Evolutionary conservation across 768 basidiomycete genomes (phyloP).

Genomic region (Coprinopsis sp.): DNA sequence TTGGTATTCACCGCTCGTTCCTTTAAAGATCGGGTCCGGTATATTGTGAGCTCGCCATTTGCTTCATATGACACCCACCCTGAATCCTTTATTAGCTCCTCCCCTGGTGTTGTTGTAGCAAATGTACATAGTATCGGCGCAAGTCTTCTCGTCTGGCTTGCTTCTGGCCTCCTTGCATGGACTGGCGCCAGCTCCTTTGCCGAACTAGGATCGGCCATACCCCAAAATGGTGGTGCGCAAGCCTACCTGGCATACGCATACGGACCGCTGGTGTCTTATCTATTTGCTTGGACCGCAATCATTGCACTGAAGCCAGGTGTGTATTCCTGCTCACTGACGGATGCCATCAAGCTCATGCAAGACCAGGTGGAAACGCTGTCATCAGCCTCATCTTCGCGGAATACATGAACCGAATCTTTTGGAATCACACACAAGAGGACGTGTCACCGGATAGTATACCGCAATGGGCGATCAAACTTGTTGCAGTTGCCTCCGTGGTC

Average conservation of each 20-base stretch:
- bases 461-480: constrained; percentile 87
- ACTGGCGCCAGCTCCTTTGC: constrained; percentile 94
- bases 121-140: constrained; percentile 89
- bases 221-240: constrained; percentile 67
- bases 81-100: constrained; percentile 50
- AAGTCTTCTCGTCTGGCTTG: constrained; percentile 80
- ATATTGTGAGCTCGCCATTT: constrained; percentile 63
- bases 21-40: constrained; percentile 75
- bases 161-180: constrained; percentile 84
- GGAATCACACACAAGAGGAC: constrained; percentile 65
- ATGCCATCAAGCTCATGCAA: not conserved
- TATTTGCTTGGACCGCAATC: constrained; percentile 95
- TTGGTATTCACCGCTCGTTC: not conserved
- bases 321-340: constrained; percentile 7
- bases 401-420: constrained; percentile 88
- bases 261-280: constrained; percentile 80
- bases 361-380: constrained; percentile 69
- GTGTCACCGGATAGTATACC: constrained; percentile 77
- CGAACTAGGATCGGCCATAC: constrained; percentile 87
- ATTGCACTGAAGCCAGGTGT: constrained; percentile 80
- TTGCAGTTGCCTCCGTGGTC: constrained; percentile 68
- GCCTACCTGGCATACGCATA: constrained; percentile 88
- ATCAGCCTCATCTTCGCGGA: constrained; percentile 88
- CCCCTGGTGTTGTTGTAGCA: constrained; percentile 87
- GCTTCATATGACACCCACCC: constrained; percentile 1